Evolutionary conservation across 305 asterid genomes (phyloP).

Genomic region (Withania somnifera): DNA sequence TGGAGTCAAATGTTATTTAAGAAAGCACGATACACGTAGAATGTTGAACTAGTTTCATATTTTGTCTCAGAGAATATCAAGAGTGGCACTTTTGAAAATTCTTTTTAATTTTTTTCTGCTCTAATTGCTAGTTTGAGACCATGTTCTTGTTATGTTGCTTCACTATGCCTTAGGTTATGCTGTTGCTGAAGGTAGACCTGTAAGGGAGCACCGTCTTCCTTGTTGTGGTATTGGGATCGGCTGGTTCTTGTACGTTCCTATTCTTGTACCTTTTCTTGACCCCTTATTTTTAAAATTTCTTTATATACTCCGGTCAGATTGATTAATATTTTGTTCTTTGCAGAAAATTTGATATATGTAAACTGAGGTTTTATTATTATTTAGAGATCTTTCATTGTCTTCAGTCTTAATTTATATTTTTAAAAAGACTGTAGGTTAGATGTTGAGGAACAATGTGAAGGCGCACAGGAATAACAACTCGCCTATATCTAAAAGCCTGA

Average conservation of each 20-base stretch:
- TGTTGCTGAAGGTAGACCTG: constrained; percentile 38
- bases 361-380: neutral
- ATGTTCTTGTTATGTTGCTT: neutral
- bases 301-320: neutral
- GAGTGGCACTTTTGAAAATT: neutral
- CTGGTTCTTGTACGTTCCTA: constrained; percentile 71
- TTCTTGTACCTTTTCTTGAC: neutral
- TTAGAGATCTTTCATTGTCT: neutral
- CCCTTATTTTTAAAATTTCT: neutral
- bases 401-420: neutral
- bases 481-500: neutral
- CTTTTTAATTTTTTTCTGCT: neutral
- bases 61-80: neutral
- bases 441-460: neutral
- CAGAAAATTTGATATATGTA: neutral
- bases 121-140: neutral
- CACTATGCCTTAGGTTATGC: constrained; percentile 44
- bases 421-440: neutral
- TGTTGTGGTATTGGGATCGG: constrained; percentile 91
- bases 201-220: constrained; percentile 58
- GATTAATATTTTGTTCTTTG: neutral
- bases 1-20: neutral
- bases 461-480: neutral
- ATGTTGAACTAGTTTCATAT: neutral
- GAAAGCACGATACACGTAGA: neutral